These are phyloP conservation scores for Barnettozyma sucrosica DNA, from an alignment of 805 yeast species.

Conservation along the genomic window DNA sequence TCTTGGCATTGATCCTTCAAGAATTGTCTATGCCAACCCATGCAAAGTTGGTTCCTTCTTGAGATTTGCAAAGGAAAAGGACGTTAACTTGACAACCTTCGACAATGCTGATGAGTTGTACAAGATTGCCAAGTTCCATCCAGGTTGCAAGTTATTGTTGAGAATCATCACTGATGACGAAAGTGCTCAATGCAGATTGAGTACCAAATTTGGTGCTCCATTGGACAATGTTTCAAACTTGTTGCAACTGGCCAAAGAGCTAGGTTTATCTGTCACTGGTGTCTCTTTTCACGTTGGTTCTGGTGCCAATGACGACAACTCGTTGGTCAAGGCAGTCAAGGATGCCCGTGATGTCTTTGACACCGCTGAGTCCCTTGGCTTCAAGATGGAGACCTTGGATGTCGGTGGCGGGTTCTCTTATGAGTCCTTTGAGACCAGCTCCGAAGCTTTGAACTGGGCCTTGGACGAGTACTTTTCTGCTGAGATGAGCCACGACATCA, in stretches of 20 bases:
- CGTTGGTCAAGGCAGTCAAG: slow-evolving; percentile 62
- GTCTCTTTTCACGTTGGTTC: slow-evolving; percentile 96
- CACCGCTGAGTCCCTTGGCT: slow-evolving; percentile 42
- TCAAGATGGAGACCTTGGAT: slow-evolving; percentile 55
- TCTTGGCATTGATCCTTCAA: slow-evolving; percentile 55
- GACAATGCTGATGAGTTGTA: slow-evolving; percentile 82
- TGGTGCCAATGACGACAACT: slow-evolving; percentile 70
- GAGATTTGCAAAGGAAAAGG: slow-evolving; percentile 54
- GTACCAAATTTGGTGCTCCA: slow-evolving; percentile 85
- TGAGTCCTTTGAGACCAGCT: slow-evolving; percentile 53
- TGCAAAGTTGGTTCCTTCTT: slow-evolving; percentile 84
- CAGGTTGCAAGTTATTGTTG: slow-evolving; percentile 62
- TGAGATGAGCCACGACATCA: slow-evolving; percentile 25
- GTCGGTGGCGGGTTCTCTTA: slow-evolving; percentile 91
- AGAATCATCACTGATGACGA: slow-evolving; percentile 89
- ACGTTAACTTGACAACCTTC: slow-evolving; percentile 74
- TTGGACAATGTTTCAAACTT: slow-evolving; percentile 46
- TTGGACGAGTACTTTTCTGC: slow-evolving; percentile 57
- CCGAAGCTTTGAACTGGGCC: slow-evolving; percentile 49
- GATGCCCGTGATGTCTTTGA: slow-evolving; percentile 71
- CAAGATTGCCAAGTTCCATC: slow-evolving; percentile 65
- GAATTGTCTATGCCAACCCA: slow-evolving; percentile 89
- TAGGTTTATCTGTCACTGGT: slow-evolving; percentile 67
- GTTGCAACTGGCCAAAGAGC: slow-evolving; percentile 52
- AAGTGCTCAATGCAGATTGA: slow-evolving; percentile 76